Base-by-base conservation (phyloP, 2,329 filamentous ascomycete genomes). In the Colletotrichum liriopes region DNA sequence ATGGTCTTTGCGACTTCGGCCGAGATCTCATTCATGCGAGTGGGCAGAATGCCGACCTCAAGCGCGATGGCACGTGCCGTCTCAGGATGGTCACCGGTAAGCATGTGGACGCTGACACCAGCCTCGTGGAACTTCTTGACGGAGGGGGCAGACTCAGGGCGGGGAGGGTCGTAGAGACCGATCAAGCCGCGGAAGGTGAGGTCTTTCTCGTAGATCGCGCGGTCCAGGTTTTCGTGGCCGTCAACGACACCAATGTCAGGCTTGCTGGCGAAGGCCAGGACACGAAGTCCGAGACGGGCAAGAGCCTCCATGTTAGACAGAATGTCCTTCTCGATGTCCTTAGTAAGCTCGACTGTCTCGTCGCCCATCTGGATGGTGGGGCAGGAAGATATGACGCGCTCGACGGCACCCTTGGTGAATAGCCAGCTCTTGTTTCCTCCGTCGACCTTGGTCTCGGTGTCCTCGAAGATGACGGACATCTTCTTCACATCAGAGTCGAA, bases 401-500 rank as follows among this genome's bases (percentile, higher is more conserved):
- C 92, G 5, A 93, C 92, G 1, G 93, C 93, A 61, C 91, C 91
- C 77, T 92, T 92, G 69, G 89, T 90, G 76, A 91, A 91, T 58
- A 90, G 82, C 79, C 81, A 85, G 74, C 84, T 84, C 65, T 84
- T 80, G 62, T 55, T 70, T 32, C 26, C 49, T 18, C 43, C 52
- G 7, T 56, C 52, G 23, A 14, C 12, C 37, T 39, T 79, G 1
- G 78, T 79, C 9, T 81, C 78, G 18, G 75, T 76, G 29, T 86
- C 80, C 54, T 86, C 77, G 79, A 92, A 93, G 65, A 93, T 90
- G 47, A 93, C 91, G 0, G 91, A 93, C 92, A 94, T 94, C 76
- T 91, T 93, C 84, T 94, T 94, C 74, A 94, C 88, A 69, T 89
- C 89, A 0, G 92, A 93, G 77, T 94, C 92, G 74, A 94, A 94